These are phyloP conservation scores for Smallanthus sonchifolius DNA, from an alignment of 129 eudicot genomes.

Conservation along the genomic window DNA sequence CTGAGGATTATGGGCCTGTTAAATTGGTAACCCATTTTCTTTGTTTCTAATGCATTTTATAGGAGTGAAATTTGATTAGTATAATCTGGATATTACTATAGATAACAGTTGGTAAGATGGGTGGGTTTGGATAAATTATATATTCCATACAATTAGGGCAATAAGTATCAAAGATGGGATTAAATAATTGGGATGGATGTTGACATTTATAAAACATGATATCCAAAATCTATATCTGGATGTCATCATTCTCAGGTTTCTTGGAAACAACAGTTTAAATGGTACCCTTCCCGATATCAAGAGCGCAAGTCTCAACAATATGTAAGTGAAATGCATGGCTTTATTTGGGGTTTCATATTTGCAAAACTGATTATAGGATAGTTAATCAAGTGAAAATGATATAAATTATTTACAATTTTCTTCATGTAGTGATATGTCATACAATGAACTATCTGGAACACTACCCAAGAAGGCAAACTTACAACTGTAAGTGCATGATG, in stretches of 20 bases:
- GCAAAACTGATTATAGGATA: not conserved
- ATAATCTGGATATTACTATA: not conserved
- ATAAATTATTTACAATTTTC: not conserved
- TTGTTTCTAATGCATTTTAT: not conserved
- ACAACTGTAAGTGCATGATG: slow-evolving; percentile 52
- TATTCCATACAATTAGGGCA: not conserved
- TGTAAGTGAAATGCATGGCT: slow-evolving; percentile 42
- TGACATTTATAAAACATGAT: not conserved
- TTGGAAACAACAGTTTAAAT: slow-evolving; percentile 66
- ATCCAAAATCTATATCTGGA: not conserved
- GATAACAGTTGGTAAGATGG: not conserved
- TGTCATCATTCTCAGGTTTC: slow-evolving; percentile 49
- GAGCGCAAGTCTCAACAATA: slow-evolving; percentile 35
- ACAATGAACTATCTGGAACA: slow-evolving; percentile 77
- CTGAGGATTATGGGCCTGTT: slow-evolving; percentile 48
- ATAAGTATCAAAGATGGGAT: not conserved
- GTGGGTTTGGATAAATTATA: not conserved
- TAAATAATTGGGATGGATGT: not conserved
- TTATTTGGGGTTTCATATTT: not conserved
- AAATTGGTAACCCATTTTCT: slow-evolving; percentile 50
- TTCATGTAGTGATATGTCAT: slow-evolving; percentile 73
- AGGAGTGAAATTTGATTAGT: not conserved
- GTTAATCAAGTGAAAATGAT: not conserved
- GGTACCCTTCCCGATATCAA: slow-evolving; percentile 56
- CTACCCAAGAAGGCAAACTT: slow-evolving; percentile 45